Evolutionary conservation across 139 green algal genomes (phyloP).

Genomic region (Medakamo hakoo): DNA sequence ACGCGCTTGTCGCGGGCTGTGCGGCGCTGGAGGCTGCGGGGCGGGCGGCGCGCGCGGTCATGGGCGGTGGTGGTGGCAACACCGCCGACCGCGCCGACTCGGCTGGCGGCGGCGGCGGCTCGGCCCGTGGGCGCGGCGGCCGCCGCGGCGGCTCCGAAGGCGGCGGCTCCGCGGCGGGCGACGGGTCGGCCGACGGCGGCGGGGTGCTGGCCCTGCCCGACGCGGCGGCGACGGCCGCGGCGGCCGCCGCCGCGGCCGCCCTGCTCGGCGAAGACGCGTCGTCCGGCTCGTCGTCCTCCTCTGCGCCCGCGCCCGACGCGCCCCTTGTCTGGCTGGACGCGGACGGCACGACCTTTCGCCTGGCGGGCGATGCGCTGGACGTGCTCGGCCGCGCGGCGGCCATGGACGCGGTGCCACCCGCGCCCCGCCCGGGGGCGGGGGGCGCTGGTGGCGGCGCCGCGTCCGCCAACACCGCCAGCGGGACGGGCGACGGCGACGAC

Average conservation of each 20-base stretch:
- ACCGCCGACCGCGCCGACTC: neutral
- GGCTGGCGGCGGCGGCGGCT: neutral
- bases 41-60: neutral
- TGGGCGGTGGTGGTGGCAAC: neutral
- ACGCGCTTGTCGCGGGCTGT: conserved; percentile 78
- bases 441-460: too few species aligned
- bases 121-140: neutral
- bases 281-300: too few species aligned
- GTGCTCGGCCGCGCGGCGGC: neutral
- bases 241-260: neutral
- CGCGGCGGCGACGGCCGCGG: neutral
- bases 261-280: too few species aligned
- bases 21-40: conserved; percentile 59
- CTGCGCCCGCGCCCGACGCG: too few species aligned
- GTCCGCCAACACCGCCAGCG: conserved; percentile 15
- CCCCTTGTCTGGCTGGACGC: neutral
- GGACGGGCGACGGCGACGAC: conserved; percentile 12
- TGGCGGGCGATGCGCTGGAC: neutral
- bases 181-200: neutral
- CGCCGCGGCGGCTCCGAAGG: too few species aligned
- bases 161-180: neutral
- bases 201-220: neutral
- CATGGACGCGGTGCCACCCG: neutral
- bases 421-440: too few species aligned
- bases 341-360: neutral